Conservation (phyloP, 768 basidiomycete species). For the Psilocybe cyanescens region DNA sequence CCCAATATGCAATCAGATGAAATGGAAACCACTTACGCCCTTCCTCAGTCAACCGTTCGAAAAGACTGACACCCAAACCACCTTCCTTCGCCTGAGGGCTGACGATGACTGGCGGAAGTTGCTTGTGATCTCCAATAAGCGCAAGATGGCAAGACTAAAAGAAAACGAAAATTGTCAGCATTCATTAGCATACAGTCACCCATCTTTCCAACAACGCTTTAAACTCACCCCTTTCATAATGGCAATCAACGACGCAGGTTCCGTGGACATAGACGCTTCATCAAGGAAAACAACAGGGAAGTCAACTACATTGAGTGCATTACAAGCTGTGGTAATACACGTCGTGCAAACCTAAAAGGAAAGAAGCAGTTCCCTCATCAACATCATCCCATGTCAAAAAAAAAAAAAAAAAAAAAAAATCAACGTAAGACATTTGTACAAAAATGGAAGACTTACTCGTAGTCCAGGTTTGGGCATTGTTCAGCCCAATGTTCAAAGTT, state of each 20-base stretch:
- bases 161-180: slow-evolving; percentile 9
- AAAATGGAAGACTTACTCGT: no score
- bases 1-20: background rate
- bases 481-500: no score
- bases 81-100: slow-evolving; percentile 74
- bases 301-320: slow-evolving; percentile 70
- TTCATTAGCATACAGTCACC: slow-evolving; percentile 3
- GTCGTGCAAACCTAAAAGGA: slow-evolving; percentile 80
- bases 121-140: slow-evolving; percentile 97
- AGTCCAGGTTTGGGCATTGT: no score
- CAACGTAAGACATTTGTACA: no score
- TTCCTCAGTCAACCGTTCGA: slow-evolving; percentile 88
- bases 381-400: slow-evolving; percentile 1
- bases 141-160: slow-evolving; percentile 77
- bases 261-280: slow-evolving; percentile 96
- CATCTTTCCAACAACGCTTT: slow-evolving; percentile 5
- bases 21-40: slow-evolving; percentile 54
- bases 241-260: slow-evolving; percentile 89
- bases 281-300: slow-evolving; percentile 95
- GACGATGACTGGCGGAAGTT: slow-evolving; percentile 86
- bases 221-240: slow-evolving; percentile 89
- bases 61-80: slow-evolving; percentile 81
- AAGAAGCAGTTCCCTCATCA: background rate
- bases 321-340: slow-evolving; percentile 77
- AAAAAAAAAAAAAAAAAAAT: no score